Evolutionary conservation across 441 rosid species (phyloP).

Genomic region (Populus hybrid): DNA sequence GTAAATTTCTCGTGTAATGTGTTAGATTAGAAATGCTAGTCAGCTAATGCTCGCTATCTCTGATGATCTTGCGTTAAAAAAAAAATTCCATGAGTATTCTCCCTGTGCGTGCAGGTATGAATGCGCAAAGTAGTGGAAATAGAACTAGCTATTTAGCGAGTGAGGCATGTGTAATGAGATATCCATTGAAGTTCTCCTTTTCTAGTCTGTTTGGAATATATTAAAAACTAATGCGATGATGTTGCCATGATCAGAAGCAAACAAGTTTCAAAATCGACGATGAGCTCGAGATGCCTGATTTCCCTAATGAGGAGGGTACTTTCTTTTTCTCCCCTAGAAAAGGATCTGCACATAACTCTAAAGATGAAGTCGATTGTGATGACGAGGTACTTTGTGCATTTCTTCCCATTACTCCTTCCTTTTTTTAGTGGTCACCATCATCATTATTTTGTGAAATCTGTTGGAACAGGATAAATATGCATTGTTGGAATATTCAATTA

Average conservation of each 20-base stretch:
- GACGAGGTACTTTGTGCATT: conserved; percentile 46
- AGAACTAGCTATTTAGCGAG: conserved; percentile 13
- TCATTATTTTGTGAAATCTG: not conserved
- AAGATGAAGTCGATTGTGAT: conserved; percentile 38
- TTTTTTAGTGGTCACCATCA: not conserved
- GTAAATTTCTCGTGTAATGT: not conserved
- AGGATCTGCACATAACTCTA: conserved; percentile 20
- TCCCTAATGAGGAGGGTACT: conserved; percentile 40
- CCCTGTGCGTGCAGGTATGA: conserved; percentile 22
- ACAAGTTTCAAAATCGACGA: conserved; percentile 36
- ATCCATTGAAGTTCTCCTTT: not conserved
- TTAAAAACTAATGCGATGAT: conserved; percentile 12
- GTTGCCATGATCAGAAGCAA: conserved; percentile 31
- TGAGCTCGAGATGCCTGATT: conserved; percentile 67
- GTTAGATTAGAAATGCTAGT: not conserved
- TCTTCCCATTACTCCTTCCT: not conserved
- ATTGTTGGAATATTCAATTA: conserved; percentile 14
- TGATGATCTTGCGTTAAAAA: not conserved
- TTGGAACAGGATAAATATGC: conserved; percentile 28
- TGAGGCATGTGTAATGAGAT: conserved; percentile 35
- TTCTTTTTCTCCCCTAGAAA: conserved; percentile 25
- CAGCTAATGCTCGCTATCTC: not conserved
- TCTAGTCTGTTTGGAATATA: not conserved
- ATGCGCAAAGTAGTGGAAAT: conserved; percentile 14
- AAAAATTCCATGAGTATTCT: not conserved